These are phyloP conservation scores for Boletus rubroflammeus DNA, from an alignment of 768 basidiomycete species.

Conservation along the genomic window DNA sequence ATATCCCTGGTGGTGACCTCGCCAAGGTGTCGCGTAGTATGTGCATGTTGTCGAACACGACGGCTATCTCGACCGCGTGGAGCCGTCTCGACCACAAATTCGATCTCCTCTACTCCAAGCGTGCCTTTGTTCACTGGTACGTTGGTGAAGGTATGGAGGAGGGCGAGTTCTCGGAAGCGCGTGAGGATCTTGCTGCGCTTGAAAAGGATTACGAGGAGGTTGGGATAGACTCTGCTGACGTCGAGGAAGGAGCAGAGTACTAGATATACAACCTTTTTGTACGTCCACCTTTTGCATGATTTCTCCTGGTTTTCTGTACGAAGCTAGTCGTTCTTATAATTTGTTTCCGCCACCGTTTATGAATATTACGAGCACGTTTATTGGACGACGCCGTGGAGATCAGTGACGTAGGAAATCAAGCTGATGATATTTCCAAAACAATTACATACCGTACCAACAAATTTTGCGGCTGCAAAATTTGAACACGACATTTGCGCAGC, in stretches of 20 bases:
- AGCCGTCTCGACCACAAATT: slow-evolving; percentile 75
- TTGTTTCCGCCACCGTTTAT: slow-evolving; percentile 26
- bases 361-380: slow-evolving; percentile 34
- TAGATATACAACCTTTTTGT: slow-evolving; percentile 20
- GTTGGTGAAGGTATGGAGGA: slow-evolving; percentile 80
- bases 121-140: slow-evolving; percentile 57
- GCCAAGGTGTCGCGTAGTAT: slow-evolving; percentile 72
- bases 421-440: slow-evolving; percentile 27
- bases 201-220: slow-evolving; percentile 97
- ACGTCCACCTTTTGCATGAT: slow-evolving; percentile 14
- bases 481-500: too few species aligned
- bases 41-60: slow-evolving; percentile 78
- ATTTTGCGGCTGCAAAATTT: too few species aligned
- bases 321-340: slow-evolving; percentile 31
- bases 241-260: slow-evolving; percentile 49
- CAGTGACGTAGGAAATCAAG: background rate
- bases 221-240: slow-evolving; percentile 50
- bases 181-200: slow-evolving; percentile 99
- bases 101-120: slow-evolving; percentile 72
- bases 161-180: slow-evolving; percentile 98
- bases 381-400: too few species aligned
- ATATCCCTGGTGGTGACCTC: slow-evolving; percentile 72
- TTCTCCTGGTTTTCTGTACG: slow-evolving; percentile 24
- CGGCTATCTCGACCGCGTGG: slow-evolving; percentile 72
- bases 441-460: slow-evolving; percentile 16